Percentiles rank a stretch among this genome's conserved stretches.
Evolutionary conservation across 2,329 filamentous ascomycete species (phyloP).

Genomic region (Phoma sp.): DNA sequence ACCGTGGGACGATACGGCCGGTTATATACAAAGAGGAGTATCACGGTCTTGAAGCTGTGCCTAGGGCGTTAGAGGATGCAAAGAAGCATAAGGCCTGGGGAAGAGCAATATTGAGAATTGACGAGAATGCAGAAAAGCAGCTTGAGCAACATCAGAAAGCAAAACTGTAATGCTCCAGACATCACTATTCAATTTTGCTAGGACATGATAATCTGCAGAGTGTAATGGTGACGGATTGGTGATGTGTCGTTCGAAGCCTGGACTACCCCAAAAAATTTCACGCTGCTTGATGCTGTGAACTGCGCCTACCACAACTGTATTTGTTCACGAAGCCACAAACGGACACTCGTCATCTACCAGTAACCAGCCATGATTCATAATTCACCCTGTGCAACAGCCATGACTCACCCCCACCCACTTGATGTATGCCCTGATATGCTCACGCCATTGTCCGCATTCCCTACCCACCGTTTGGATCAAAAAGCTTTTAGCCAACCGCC

Average conservation of each 20-base stretch:
- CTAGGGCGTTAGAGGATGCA: slow-evolving; percentile 61
- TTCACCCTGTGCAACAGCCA: neutral
- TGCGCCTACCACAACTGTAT: neutral
- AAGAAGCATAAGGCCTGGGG: slow-evolving; percentile 61
- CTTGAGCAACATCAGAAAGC: neutral
- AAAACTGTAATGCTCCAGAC: slow-evolving; percentile 16
- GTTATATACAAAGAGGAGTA: slow-evolving; percentile 60
- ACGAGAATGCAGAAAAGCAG: slow-evolving; percentile 30
- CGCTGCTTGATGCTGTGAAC: neutral
- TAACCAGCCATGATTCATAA: slow-evolving; percentile 4
- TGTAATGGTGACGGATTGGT: neutral
- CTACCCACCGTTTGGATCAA: neutral
- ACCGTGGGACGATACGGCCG: slow-evolving; percentile 58
- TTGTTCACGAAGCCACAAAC: neutral
- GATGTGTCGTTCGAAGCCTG: neutral
- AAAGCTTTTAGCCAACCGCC: neutral
- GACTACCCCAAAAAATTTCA: neutral
- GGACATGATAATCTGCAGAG: too few relatives aligned
- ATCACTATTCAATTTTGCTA: slow-evolving; percentile 1
- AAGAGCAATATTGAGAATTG: slow-evolving; percentile 62
- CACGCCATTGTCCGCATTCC: neutral
- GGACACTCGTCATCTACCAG: neutral
- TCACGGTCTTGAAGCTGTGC: slow-evolving; percentile 58
- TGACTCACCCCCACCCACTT: neutral
- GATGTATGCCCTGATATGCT: neutral